Evolutionary conservation across 345 rosid species (phyloP), one percentile per base, ranked within the genome.

Genomic region (Salix caprea): DNA sequence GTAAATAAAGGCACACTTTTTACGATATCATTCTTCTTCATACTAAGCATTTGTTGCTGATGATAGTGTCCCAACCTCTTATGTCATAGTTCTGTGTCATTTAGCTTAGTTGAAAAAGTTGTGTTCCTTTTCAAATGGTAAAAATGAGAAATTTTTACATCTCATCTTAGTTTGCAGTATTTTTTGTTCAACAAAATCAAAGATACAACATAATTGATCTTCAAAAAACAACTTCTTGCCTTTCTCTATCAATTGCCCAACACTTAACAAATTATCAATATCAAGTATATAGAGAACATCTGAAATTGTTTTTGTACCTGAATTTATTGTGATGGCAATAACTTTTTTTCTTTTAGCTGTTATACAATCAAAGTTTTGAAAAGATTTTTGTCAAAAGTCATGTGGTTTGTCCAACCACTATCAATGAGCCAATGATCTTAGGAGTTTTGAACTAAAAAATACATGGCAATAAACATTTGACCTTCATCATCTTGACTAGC

Each of bases 261-360:
- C 75, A 76, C 79, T 72, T 9, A 82, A 32, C 7, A 78, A 19
- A 5, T 82, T 76, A 42, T 75, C 54, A 0, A 82, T 16, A 0
- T 71, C 28, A 4, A 37, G 74, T 40, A 40, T 2, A 40, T 40
- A 40, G 3, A 40, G 44, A 40, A 40, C 12, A 9, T 40, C 3
- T 40, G 0, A 40, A 40, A 40, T 40, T 40, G 3, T 40, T 40
- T 40, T 40, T 40, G 44, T 40, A 9, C 12, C 11, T 40, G 2
- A 40, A 40, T 40, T 40, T 40, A 9, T 40, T 9, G 3, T 40
- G 44, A 40, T 40, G 12, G 11, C 3, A 40, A 40, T 40, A 2
- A 0, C 11, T 40, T 5, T 2, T 9, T 40, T 40, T 40, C 12
- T 2, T 2, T 40, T 40, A 40, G 0, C 3, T 40, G 2, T 0